Conservation (phyloP, 176 grass and related monocot species). For the Triticum aestivum region IWGSC_CS_RefSeq_v2.1 NC_057806.1:427535049-427535548, state of each 20-base stretch:
- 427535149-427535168: not conserved
- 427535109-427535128: constrained; percentile 27
- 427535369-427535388: constrained; percentile 55
- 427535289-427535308: not conserved
- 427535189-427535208: not conserved
- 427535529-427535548: constrained; percentile 15
- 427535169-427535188: not conserved
- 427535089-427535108: not conserved
- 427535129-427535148: not conserved
- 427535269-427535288: not conserved
- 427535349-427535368: constrained; percentile 56
- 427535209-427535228: not conserved
- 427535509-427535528: constrained; percentile 58
- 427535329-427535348: constrained; percentile 36
- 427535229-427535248: not conserved
- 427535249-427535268: not conserved
- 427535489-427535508: constrained; percentile 58
- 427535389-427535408: constrained; percentile 47
- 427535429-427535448: not conserved
- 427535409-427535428: not conserved
- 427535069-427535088: not conserved
- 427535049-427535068: not conserved
- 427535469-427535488: constrained; percentile 28
- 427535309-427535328: not conserved
- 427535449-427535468: not conserved